Conservation (phyloP, 2,329 filamentous ascomycete genomes). For the Hypoxylon sp. region DNA sequence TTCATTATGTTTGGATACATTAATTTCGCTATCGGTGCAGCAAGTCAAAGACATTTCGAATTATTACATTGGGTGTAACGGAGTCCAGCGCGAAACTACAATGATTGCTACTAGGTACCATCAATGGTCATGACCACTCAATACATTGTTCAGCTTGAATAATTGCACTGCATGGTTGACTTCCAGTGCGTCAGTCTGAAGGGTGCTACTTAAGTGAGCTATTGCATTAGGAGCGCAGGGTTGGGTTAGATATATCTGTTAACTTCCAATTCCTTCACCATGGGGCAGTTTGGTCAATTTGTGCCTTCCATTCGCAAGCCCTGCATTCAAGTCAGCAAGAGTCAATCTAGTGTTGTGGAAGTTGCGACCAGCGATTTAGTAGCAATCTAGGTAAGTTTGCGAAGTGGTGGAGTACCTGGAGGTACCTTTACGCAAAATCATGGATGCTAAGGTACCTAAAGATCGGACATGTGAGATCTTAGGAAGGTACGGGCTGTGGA, state of each 20-base stretch:
- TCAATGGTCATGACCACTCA: too few species aligned
- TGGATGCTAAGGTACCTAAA: conserved; percentile 12
- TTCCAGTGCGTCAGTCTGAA: too few species aligned
- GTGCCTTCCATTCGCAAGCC: too few species aligned
- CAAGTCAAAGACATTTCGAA: neutral
- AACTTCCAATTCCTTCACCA: too few species aligned
- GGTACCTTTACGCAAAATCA: neutral
- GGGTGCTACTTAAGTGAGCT: too few species aligned
- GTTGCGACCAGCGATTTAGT: neutral
- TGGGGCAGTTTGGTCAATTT: too few species aligned
- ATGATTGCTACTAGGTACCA: too few species aligned
- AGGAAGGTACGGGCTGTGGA: neutral
- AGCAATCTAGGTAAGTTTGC: neutral
- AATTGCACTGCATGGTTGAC: neutral
- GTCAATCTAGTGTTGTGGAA: neutral
- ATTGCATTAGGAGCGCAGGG: too few species aligned
- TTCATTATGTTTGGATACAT: neutral
- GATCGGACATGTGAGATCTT: conserved; percentile 15
- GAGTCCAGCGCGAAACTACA: neutral
- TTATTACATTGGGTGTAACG: neutral
- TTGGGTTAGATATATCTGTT: too few species aligned
- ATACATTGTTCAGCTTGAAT: neutral
- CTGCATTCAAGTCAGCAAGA: neutral
- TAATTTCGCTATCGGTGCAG: neutral
- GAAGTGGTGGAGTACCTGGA: neutral